Percentiles rank a stretch among this genome's conserved stretches.
These are phyloP conservation scores for Tagetes patula DNA, from an alignment of 129 eudicot species.

Conservation along the genomic window DNA sequence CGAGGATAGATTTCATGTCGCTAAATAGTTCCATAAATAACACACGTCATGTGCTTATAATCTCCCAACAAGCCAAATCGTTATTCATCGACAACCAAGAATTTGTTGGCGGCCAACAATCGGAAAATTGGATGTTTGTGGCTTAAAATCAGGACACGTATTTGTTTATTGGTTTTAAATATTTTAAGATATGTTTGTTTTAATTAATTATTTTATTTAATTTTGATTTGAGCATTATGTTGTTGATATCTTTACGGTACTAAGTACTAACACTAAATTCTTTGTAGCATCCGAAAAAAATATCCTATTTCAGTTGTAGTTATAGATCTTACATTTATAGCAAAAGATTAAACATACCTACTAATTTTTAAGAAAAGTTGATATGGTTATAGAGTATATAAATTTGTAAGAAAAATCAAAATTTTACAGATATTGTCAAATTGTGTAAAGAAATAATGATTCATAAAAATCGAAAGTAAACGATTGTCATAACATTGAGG, in stretches of 20 bases:
- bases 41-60: slow-evolving; percentile 36
- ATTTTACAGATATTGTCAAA: no score
- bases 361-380: no score
- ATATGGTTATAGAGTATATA: no score
- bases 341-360: no score
- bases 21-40: slow-evolving; percentile 30
- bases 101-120: slow-evolving; percentile 28
- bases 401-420: no score
- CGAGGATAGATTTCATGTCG: slow-evolving; percentile 26
- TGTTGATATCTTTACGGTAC: slow-evolving; percentile 4
- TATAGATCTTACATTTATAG: no score
- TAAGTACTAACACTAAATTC: background rate
- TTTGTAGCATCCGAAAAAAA: background rate
- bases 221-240: background rate
- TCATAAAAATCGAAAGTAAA: no score
- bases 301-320: background rate
- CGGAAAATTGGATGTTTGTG: slow-evolving; percentile 13
- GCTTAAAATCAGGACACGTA: slow-evolving; percentile 14
- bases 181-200: background rate
- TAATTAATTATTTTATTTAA: background rate
- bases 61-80: slow-evolving; percentile 33
- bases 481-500: no score
- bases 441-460: no score
- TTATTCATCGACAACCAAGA: slow-evolving; percentile 32
- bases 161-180: background rate